A percentile compares a stretch with the other conserved stretches of the same genome.
phyloP scores from a whole-genome alignment of 306 rosid species.

The Prunus kanzakura region DNA sequence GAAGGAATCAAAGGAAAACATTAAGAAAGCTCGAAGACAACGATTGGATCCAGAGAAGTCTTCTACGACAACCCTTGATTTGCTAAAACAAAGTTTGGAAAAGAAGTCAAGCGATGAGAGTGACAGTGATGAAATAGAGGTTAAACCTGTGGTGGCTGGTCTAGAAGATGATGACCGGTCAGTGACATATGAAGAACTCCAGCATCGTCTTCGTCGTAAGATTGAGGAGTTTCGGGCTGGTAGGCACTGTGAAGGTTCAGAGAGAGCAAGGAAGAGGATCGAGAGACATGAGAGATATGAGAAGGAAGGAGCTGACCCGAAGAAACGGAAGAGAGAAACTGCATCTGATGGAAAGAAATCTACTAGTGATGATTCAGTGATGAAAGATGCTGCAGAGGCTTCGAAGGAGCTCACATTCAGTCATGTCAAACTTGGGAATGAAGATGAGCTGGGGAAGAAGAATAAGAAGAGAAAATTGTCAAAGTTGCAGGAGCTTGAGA shows the following conservation, averaged over 20 bases:
- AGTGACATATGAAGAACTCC: conserved; percentile 73
- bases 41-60: conserved; percentile 74
- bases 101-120: conserved; percentile 29
- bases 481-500: conserved; percentile 66
- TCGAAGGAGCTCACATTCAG: conserved; percentile 69
- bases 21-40: conserved; percentile 62
- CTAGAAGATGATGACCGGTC: conserved; percentile 46
- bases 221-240: conserved; percentile 53
- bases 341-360: conserved; percentile 32
- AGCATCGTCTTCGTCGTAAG: conserved; percentile 54
- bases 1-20: conserved; percentile 69
- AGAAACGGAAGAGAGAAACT: conserved; percentile 58
- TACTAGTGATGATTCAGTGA: conserved; percentile 1
- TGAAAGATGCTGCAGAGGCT: conserved; percentile 65
- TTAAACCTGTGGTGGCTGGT: conserved; percentile 37
- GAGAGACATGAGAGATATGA: conserved; percentile 42
- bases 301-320: conserved; percentile 29
- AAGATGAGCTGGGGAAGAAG: conserved; percentile 51
- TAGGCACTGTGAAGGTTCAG: conserved; percentile 43
- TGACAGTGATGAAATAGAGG: conserved; percentile 30
- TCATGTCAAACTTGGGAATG: conserved; percentile 61
- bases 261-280: conserved; percentile 45
- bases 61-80: conserved; percentile 54
- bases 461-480: conserved; percentile 66
- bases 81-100: conserved; percentile 55